Base-by-base conservation (phyloP, 805 yeast genomes). In the Cyberlindnera suaveolens region DNA sequence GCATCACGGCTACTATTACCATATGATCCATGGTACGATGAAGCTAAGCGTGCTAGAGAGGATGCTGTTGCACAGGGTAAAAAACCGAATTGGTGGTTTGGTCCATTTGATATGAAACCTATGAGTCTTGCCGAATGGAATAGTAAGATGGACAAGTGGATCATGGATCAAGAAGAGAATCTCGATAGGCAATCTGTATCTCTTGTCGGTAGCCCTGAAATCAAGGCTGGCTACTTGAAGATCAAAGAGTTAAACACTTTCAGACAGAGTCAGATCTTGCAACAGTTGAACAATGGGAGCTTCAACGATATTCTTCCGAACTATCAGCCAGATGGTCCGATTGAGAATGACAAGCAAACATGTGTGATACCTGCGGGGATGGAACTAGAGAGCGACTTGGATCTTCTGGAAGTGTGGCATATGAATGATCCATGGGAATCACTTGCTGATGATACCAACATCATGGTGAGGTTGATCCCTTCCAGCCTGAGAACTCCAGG, bases 11-110 rank as follows among this genome's bases (percentile, higher is more conserved):
- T 80, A 33, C 53, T 68, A 39, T 41, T 69, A 13, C 68, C 68
- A 34, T 68, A 66, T 46, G 90, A 83, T 55, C 90, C 90, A 9
- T 83, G 90, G 90, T 69, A 62, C 20, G 86, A 78, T 29, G 88
- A 83, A 54, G 85, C 88, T 3, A 68, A 61, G 37, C 53, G 57
- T 15, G 82, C 78, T 30, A 72, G 87, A 32, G 63, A 62, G 16
- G 58, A 70, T 44, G 74, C 74, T 0, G 33, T 61, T 16, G 58
- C 61, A 1, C 61, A 65, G 30, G 83, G 84, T 6, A 66, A 67
- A 43, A 64, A 63, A 30, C 72, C 75, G 3, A 71, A 72, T 36
- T 66, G 70, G 61, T 83, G 89, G 89, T 79, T 74, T 58, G 90
- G 90, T 0, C 86, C 87, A 5, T 60, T 67, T 47, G 71, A 72